These are phyloP conservation scores for Termitomyces heimii DNA, from an alignment of 768 basidiomycete species.

Conservation along the genomic window DNA sequence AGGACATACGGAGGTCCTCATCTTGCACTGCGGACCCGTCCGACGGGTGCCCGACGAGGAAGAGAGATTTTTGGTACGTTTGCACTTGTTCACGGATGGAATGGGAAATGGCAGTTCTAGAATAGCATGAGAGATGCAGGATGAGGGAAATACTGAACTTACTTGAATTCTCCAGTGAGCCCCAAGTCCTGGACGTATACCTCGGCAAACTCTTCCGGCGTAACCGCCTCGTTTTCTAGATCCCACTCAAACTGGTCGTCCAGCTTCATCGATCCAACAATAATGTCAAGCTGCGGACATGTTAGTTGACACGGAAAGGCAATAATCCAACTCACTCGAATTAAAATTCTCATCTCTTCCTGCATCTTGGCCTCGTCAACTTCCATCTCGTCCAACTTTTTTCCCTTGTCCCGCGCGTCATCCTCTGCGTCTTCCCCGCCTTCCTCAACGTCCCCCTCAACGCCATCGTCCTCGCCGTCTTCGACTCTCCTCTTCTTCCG, in stretches of 20 bases:
- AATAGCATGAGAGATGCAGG: not conserved
- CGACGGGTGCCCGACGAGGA: slow-evolving; percentile 82
- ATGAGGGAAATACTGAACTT: slow-evolving; percentile 21
- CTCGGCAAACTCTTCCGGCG: slow-evolving; percentile 91
- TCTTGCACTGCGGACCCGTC: slow-evolving; percentile 77
- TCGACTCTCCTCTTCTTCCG: slow-evolving; percentile 16
- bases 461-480: slow-evolving; percentile 31
- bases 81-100: slow-evolving; percentile 94
- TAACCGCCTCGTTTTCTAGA: slow-evolving; percentile 68
- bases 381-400: slow-evolving; percentile 55
- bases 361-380: slow-evolving; percentile 59
- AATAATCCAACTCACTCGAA: slow-evolving; percentile 60
- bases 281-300: slow-evolving; percentile 77
- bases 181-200: slow-evolving; percentile 85
- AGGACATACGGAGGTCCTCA: slow-evolving; percentile 86
- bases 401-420: slow-evolving; percentile 17
- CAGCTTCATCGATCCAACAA: slow-evolving; percentile 87
- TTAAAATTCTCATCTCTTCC: slow-evolving; percentile 88
- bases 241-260: slow-evolving; percentile 99
- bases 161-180: slow-evolving; percentile 90
- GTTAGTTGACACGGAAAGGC: not conserved
- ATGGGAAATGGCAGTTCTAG: slow-evolving; percentile 90
- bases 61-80: slow-evolving; percentile 85
- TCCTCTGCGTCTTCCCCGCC: slow-evolving; percentile 22
- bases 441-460: slow-evolving; percentile 20